Evolutionary conservation across 352 stramenopile species (phyloP).

Genomic region (Phytophthora pseudosyringae): DNA sequence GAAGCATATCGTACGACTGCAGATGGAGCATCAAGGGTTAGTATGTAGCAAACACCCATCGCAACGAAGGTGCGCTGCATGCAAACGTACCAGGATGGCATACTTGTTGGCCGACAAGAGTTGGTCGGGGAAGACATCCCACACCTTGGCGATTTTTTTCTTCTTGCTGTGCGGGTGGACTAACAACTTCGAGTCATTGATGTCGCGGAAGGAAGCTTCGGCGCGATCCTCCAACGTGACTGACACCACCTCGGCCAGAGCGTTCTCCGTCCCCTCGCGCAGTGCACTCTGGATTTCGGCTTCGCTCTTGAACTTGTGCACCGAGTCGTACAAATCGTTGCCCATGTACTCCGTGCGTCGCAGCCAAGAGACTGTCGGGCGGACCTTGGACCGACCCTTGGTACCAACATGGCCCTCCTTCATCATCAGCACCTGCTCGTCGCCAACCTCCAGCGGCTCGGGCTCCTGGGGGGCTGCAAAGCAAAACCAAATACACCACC

Average conservation of each 20-base stretch:
- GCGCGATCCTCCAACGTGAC: slow-evolving; percentile 78
- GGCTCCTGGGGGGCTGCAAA: slow-evolving; percentile 56
- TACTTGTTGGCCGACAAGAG: slow-evolving; percentile 85
- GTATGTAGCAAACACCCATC: not conserved
- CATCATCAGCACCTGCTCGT: slow-evolving; percentile 83
- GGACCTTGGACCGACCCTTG: slow-evolving; percentile 64
- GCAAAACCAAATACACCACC: slow-evolving; percentile 8
- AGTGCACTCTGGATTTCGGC: slow-evolving; percentile 85
- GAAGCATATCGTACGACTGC: slow-evolving; percentile 87
- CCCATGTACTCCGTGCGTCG: slow-evolving; percentile 88
- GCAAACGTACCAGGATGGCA: slow-evolving; percentile 67
- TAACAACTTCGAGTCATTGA: slow-evolving; percentile 66
- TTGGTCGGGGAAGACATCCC: slow-evolving; percentile 85
- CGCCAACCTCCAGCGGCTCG: slow-evolving; percentile 65
- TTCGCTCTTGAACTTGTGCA: slow-evolving; percentile 90
- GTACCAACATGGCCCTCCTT: slow-evolving; percentile 65
- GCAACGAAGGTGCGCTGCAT: not conserved
- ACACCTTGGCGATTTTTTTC: slow-evolving; percentile 81
- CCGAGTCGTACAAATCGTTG: slow-evolving; percentile 84
- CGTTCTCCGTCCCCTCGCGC: slow-evolving; percentile 82
- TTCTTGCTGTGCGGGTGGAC: slow-evolving; percentile 86
- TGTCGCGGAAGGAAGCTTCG: slow-evolving; percentile 80
- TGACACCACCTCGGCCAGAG: slow-evolving; percentile 75
- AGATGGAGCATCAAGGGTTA: slow-evolving; percentile 12
- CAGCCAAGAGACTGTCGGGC: slow-evolving; percentile 80